Evolutionary conservation across 2,329 filamentous ascomycete species (phyloP), one percentile per base, ranked within the genome.

Genomic region (Cladosporium oxysporum): DNA sequence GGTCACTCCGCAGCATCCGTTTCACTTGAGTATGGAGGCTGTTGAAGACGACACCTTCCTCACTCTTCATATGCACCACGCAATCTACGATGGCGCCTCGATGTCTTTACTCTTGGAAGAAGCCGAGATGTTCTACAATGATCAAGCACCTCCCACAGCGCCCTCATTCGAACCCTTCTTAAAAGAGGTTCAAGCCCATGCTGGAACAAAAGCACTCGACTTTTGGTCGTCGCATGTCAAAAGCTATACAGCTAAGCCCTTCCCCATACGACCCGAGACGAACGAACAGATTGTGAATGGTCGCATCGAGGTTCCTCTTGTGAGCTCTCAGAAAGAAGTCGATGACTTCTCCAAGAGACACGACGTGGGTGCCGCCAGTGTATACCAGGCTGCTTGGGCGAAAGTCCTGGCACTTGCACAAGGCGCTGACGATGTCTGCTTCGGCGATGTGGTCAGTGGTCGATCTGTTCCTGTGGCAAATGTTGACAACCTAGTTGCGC

Each of bases 401-500:
- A 84, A 84, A 50, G 77, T 91, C 0, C 75, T 97, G 1, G 81
- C 85, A 0, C 79, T 85, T 2, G 79, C 87, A 2, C 83, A 88
- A 2, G 76, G 82, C 1, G 79, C 81, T 5, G 75, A 80, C 0
- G 93, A 97, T 72, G 72, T 97, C 5, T 95, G 91, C 75, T 97
- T 97, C 73, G 93, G 94, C 0, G 95, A 92, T 71, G 89, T 97
- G 2, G 85, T 94, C 65, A 93, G 88, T 73, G 93, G 93, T 1
- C 87, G 93, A 8, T 89, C 88, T 0, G 75, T 91, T 11, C 79
- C 86, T 0, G 76, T 93, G 2, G 84, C 90, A 6, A 85, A 84
- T 0, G 81, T 94, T 12, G 88, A 93, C 44, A 81, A 83, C 4
- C 84, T 97, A 6, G 86, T 96, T n/a, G 92, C 91, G 0, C 93